Percentiles rank a stretch among this genome's conserved stretches.
Conservation (phyloP, 2,329 filamentous ascomycete genomes). For the Diaporthe helianthi region DNA sequence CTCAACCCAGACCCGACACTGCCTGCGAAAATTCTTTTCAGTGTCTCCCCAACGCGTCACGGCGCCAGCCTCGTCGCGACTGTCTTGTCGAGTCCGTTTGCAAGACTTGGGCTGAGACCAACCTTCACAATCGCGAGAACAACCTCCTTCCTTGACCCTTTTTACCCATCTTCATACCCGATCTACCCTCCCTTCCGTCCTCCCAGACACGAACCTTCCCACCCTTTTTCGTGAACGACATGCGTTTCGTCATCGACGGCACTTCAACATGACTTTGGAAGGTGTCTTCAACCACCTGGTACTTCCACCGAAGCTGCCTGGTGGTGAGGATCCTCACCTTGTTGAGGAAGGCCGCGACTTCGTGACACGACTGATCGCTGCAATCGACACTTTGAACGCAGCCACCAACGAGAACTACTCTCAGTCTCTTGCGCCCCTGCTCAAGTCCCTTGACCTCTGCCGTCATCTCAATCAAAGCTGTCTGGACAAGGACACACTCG, state of each 20-base stretch:
- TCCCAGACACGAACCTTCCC: neutral
- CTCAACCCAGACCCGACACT: neutral
- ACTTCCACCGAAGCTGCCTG: constrained; percentile 47
- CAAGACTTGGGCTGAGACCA: neutral
- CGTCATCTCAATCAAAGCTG: constrained; percentile 13
- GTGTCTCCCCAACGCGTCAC: neutral
- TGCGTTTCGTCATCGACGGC: no score
- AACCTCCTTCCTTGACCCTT: no score
- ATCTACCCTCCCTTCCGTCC: no score
- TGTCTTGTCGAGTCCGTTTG: neutral
- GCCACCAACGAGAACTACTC: neutral
- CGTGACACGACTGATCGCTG: constrained; percentile 35
- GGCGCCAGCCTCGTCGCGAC: neutral
- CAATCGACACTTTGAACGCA: neutral
- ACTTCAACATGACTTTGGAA: constrained; percentile 8
- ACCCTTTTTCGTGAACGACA: no score
- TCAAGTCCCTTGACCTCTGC: neutral
- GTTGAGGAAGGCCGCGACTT: constrained; percentile 39
- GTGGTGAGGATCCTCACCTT: constrained; percentile 40
- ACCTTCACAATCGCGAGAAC: neutral
- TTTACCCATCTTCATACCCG: no score
- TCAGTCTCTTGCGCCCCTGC: neutral
- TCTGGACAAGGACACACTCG: constrained; percentile 22
- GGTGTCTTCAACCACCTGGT: constrained; percentile 47
- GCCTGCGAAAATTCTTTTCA: neutral